Evolutionary conservation across 2,329 filamentous ascomycete genomes (phyloP).

Genomic region (Tolypocladium inflatum): DNA sequence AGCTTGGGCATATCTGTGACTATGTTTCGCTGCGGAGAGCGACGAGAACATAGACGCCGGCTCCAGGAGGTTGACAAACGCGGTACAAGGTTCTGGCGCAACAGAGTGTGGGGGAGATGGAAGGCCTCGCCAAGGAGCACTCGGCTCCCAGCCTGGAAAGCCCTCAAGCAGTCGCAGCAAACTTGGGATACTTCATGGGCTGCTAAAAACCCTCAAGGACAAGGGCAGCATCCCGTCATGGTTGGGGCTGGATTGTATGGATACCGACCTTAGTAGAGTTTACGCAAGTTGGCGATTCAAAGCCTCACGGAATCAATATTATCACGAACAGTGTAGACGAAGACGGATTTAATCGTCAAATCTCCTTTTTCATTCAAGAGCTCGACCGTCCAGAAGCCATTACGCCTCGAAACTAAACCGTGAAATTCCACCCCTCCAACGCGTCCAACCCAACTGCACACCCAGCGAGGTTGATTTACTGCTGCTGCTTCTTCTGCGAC

Average conservation of each 20-base stretch:
- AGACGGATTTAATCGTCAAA: conserved; percentile 11
- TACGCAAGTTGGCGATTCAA: background rate
- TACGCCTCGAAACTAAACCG: conserved; percentile 28
- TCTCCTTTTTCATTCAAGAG: conserved; percentile 24
- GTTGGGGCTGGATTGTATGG: background rate
- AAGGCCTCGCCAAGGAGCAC: background rate
- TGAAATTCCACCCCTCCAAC: conserved; percentile 16
- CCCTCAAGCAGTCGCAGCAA: background rate
- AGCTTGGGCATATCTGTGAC: no score
- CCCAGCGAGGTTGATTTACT: conserved; percentile 28
- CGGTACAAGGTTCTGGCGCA: no score
- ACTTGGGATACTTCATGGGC: background rate
- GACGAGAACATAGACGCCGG: no score
- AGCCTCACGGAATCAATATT: background rate
- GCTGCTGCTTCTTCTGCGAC: conserved; percentile 32
- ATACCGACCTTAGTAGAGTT: no score
- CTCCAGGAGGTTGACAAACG: no score
- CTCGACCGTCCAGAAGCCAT: conserved; percentile 26
- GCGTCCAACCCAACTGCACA: conserved; percentile 24
- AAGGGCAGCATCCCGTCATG: background rate
- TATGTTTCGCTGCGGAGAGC: no score
- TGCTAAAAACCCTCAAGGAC: background rate
- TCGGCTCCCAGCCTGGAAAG: background rate
- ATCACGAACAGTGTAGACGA: background rate
- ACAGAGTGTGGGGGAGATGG: no score